phyloP scores from a whole-genome alignment of 345 rosid genomes.

The Syzygium oleosum region DNA sequence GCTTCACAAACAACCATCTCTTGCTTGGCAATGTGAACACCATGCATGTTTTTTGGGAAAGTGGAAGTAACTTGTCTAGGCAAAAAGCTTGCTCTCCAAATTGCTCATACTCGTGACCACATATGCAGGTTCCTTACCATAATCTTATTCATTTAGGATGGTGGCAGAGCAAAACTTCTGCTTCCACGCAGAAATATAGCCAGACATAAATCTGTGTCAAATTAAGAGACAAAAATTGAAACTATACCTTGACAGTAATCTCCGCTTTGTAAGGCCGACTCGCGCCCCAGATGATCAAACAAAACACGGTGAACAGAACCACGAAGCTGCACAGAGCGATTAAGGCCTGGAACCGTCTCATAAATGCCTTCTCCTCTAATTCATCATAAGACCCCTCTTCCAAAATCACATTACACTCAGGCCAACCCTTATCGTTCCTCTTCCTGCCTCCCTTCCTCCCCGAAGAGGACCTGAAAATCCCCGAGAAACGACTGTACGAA shows the following conservation, averaged over 20 bases:
- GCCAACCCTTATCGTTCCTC: constrained; percentile 78
- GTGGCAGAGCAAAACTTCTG: background rate
- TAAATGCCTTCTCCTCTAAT: constrained; percentile 38
- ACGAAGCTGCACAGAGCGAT: constrained; percentile 46
- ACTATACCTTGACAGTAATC: constrained; percentile 50
- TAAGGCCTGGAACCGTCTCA: constrained; percentile 48
- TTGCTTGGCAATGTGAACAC: background rate
- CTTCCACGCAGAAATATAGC: background rate
- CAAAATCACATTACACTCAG: constrained; percentile 55
- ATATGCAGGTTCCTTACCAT: background rate
- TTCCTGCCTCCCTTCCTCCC: constrained; percentile 47
- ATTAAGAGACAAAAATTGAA: background rate
- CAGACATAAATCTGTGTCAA: background rate
- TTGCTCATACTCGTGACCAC: background rate
- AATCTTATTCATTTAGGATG: background rate
- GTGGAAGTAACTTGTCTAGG: background rate
- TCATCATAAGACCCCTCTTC: constrained; percentile 79
- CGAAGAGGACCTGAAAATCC: constrained; percentile 67
- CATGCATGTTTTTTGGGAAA: background rate
- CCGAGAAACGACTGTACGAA: constrained; percentile 74
- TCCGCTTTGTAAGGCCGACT: constrained; percentile 62
- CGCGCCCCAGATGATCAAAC: constrained; percentile 80
- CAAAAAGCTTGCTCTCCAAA: background rate
- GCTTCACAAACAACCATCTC: background rate
- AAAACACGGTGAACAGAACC: constrained; percentile 47